Evolutionary conservation across 108 stramenopile genomes (phyloP).

Genomic region (Nannochloropsis oceanica): DNA sequence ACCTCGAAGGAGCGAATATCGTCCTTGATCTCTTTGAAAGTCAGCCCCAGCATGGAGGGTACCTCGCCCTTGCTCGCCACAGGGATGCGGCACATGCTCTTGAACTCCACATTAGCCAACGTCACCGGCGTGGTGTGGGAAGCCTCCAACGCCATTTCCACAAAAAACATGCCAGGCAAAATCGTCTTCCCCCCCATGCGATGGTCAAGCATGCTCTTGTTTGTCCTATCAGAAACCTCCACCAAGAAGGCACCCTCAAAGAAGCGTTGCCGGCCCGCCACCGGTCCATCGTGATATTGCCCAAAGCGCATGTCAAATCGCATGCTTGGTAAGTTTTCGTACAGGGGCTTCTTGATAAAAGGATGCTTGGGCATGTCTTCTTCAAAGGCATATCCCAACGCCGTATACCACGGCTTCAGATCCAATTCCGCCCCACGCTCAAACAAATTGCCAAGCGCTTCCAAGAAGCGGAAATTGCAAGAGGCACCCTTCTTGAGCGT

Average conservation of each 20-base stretch:
- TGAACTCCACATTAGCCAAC: neutral
- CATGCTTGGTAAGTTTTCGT: neutral
- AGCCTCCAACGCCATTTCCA: neutral
- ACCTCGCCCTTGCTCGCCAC: neutral
- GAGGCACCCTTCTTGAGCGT: neutral
- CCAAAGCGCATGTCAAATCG: neutral
- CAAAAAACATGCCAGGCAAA: neutral
- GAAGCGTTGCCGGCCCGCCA: neutral
- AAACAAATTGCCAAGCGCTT: neutral
- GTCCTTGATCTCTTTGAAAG: neutral
- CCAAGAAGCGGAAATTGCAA: neutral
- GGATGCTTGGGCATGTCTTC: neutral
- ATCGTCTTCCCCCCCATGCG: neutral
- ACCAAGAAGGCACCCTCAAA: neutral
- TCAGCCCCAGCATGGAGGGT: neutral
- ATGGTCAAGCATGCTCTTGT: neutral
- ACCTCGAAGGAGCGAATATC: neutral
- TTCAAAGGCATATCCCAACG: neutral
- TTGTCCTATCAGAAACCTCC: neutral
- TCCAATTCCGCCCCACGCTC: neutral
- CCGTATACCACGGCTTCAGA: neutral
- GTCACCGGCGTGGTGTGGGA: neutral
- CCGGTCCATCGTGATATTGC: neutral
- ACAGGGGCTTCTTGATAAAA: neutral
- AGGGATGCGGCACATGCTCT: neutral